Percentiles rank a stretch among this genome's conserved stretches.
Evolutionary conservation across 2,329 filamentous ascomycete genomes (phyloP).

Genomic region (Chrysoporthe puriensis): DNA sequence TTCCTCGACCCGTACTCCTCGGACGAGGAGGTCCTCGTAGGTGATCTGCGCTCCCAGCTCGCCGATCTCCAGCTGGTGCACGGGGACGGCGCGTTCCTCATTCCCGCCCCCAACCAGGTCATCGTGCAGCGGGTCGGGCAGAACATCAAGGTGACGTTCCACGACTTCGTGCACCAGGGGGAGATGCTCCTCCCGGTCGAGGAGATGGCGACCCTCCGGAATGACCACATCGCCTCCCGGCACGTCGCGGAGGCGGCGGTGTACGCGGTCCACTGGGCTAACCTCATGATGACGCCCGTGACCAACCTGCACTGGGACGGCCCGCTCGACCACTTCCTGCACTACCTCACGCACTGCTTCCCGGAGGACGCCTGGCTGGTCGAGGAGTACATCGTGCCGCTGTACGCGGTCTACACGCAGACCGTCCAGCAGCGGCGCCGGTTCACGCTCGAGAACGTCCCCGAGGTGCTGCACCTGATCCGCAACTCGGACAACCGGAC

Average conservation of each 20-base stretch:
- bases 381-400: slow-evolving; percentile 67
- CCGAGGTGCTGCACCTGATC: slow-evolving; percentile 45
- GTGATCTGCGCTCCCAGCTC: slow-evolving; percentile 63
- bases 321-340: slow-evolving; percentile 66
- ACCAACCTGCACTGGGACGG: slow-evolving; percentile 59
- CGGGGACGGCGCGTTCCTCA: slow-evolving; percentile 57
- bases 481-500: slow-evolving; percentile 48
- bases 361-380: slow-evolving; percentile 75
- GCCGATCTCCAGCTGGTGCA: slow-evolving; percentile 50
- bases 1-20: slow-evolving; percentile 83
- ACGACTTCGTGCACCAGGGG: slow-evolving; percentile 45
- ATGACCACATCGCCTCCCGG: slow-evolving; percentile 60
- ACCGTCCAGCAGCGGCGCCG: slow-evolving; percentile 36
- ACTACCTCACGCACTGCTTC: slow-evolving; percentile 66
- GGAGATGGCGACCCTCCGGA: slow-evolving; percentile 43
- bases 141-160: slow-evolving; percentile 77
- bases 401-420: slow-evolving; percentile 54
- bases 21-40: slow-evolving; percentile 65
- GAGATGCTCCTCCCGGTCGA: slow-evolving; percentile 35
- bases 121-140: slow-evolving; percentile 76
- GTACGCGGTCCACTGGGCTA: slow-evolving; percentile 77
- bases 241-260: slow-evolving; percentile 55
- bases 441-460: slow-evolving; percentile 41
- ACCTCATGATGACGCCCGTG: slow-evolving; percentile 57
- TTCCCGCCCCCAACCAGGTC: slow-evolving; percentile 64